Evolutionary conservation across 2,329 filamentous ascomycete genomes (phyloP), one percentile per base, ranked within the genome.

Genomic region (Diaporthe destruens): DNA sequence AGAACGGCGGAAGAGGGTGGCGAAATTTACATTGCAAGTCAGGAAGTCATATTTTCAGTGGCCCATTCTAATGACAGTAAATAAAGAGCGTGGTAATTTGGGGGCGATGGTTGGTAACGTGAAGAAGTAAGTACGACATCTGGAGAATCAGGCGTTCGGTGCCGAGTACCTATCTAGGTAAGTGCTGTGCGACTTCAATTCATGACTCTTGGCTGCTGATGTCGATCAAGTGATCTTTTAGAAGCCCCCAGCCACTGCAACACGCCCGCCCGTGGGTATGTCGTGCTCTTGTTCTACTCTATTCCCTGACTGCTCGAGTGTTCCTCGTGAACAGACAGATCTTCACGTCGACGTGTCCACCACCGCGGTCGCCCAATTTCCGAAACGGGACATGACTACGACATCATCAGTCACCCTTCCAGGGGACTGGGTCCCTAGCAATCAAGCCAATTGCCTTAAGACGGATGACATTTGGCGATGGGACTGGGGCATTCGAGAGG

Each of bases 391-490:
- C 29, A 65, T 65, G 61, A 18, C 61, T 6, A 65, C 61, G 20
- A 65, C 59, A 23, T 11, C 59, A 4, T 16, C 59, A 65, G 29
- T 49, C 18, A 36, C 61, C 61, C 44, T 65, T 11, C n/a, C 18
- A 39, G 61, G 61, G 44, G 61, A 65, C n/a, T 65, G 61, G 61
- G 61, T 65, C 5, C 61, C 61, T 7, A 2, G 16, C 3, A 51
- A 65, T 47, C 61, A 65, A 51, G 44, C 44, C 44, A 65, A 51
- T 32, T 65, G 61, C n/a, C 61, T 65, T 29, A 65, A 36, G 44
- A 36, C 44, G n/a, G 18, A 65, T 23, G 61, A 65, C 29, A 49
- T 65, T 25, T 65, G 61, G 61, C 61, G 51, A 12, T 65, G 61
- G 61, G 61, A 65, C 44, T 65, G 25, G 11, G 61, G 61, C 3